Conservation (phyloP, 331 rosid species). For the Quercus phellos region DNA sequence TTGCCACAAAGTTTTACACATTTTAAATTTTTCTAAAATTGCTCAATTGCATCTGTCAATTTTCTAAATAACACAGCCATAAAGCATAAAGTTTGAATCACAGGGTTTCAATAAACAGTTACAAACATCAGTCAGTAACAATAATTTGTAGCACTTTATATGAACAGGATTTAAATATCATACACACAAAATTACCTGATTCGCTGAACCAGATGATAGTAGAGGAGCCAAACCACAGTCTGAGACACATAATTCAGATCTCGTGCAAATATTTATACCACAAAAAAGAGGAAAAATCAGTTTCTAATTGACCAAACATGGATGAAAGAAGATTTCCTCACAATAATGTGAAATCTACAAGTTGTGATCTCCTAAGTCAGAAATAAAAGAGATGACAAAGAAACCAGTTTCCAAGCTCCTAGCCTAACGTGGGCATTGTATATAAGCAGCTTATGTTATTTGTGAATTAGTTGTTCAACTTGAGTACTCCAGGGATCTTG, state of each 20-base stretch:
- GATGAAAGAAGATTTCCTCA: too few relatives aligned
- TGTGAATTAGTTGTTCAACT: slow-evolving; percentile 23
- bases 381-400: not conserved
- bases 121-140: too few relatives aligned
- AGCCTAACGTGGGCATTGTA: not conserved
- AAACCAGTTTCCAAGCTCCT: slow-evolving; percentile 5
- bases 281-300: too few relatives aligned
- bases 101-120: too few relatives aligned
- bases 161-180: not conserved
- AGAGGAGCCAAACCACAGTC: slow-evolving; percentile 37
- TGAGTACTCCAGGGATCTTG: slow-evolving; percentile 65
- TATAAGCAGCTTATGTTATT: not conserved
- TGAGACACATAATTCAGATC: slow-evolving; percentile 27
- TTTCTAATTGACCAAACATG: too few relatives aligned
- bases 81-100: too few relatives aligned
- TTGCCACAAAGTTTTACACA: too few relatives aligned
- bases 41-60: not conserved
- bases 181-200: slow-evolving; percentile 28
- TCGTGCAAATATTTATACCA: slow-evolving; percentile 26
- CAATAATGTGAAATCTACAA: too few relatives aligned
- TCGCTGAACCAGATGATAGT: slow-evolving; percentile 49
- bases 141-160: not conserved
- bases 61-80: too few relatives aligned
- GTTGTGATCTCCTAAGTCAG: not conserved
- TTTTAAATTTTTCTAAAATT: too few relatives aligned